A percentile compares a stretch with the other conserved stretches of the same genome.
These are phyloP conservation scores for Linnemannia zychae DNA, from an alignment of 192 early-diverging fungal genomes.

Conservation along the genomic window DNA sequence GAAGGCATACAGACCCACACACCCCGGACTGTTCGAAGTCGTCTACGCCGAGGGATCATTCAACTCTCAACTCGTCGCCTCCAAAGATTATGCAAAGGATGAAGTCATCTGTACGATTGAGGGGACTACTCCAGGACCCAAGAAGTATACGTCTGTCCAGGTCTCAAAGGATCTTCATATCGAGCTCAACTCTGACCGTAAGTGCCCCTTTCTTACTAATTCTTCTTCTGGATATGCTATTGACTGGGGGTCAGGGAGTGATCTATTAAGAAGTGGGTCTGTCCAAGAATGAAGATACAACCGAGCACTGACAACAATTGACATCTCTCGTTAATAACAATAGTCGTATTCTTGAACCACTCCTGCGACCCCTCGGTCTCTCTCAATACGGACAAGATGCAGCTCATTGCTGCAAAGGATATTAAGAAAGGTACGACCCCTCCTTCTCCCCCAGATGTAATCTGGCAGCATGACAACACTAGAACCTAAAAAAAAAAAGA, in stretches of 20 bases:
- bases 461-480: no score
- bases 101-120: conserved; percentile 56
- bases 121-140: conserved; percentile 61
- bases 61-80: conserved; percentile 58
- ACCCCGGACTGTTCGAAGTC: conserved; percentile 57
- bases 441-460: no score
- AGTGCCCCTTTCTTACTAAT: conserved; percentile 8
- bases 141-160: conserved; percentile 66
- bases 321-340: not conserved
- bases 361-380: conserved; percentile 57
- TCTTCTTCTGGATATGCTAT: not conserved
- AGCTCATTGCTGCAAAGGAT: conserved; percentile 55
- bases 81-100: conserved; percentile 48
- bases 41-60: conserved; percentile 52
- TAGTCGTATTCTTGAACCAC: conserved; percentile 62
- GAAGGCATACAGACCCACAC: conserved; percentile 35
- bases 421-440: conserved; percentile 48
- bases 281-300: no score
- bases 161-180: conserved; percentile 59
- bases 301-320: no score
- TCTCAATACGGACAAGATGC: conserved; percentile 57
- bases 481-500: no score
- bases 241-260: not conserved
- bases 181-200: conserved; percentile 66
- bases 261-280: not conserved